Percentiles rank a stretch among this genome's conserved stretches.
phyloP scores from a whole-genome alignment of 2,329 filamentous ascomycete species.

The Fusarium nanum region DNA sequence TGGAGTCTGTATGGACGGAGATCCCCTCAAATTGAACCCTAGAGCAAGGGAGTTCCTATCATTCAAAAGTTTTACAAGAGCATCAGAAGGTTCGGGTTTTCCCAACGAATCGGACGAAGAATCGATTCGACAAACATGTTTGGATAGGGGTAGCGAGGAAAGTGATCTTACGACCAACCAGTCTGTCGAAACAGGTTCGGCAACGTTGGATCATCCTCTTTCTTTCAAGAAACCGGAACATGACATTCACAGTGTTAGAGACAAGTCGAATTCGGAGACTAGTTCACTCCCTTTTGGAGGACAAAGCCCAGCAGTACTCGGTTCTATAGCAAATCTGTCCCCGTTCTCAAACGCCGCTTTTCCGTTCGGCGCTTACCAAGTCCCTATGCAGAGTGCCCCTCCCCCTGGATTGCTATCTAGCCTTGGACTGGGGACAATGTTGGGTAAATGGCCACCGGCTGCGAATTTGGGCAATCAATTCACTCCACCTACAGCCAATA shows the following conservation, averaged over 20 bases:
- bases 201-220: not conserved
- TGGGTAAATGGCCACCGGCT: not conserved
- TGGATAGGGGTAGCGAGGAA: not conserved
- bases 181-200: not conserved
- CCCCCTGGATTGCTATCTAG: constrained; percentile 14
- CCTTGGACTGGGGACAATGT: constrained; percentile 1
- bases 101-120: not conserved
- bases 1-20: constrained; percentile 20
- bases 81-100: not conserved
- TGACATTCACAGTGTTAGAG: not conserved
- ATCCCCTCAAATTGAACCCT: constrained; percentile 45
- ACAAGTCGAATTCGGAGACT: not conserved
- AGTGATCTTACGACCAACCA: not conserved
- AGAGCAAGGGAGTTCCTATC: constrained; percentile 52
- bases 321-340: not conserved
- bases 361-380: not conserved
- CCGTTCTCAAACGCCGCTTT: not conserved
- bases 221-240: not conserved
- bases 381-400: not conserved
- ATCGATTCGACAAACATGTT: not conserved
- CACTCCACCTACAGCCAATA: not conserved
- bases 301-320: not conserved
- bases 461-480: constrained; percentile 6
- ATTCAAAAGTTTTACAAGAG: constrained; percentile 17
- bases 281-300: not conserved